phyloP scores from a whole-genome alignment of 2,329 filamentous ascomycete species.

The Diplocarpon mali region DNA sequence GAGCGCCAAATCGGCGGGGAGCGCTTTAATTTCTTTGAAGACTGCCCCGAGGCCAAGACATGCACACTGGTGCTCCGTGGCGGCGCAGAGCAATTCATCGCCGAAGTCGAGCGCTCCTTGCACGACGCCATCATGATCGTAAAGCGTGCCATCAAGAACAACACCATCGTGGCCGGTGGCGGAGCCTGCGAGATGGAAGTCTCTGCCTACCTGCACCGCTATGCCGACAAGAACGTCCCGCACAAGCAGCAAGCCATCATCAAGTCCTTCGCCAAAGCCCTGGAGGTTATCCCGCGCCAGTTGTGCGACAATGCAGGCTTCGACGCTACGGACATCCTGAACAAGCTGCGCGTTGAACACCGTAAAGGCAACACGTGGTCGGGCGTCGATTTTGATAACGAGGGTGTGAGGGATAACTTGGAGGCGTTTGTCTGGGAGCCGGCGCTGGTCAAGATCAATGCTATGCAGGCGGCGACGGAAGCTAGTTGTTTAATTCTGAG shows the following conservation, averaged over 20 bases:
- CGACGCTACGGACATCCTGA: conserved; percentile 95
- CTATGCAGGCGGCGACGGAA: conserved; percentile 90
- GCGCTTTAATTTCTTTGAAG: conserved; percentile 97
- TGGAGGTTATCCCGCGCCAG: conserved; percentile 93
- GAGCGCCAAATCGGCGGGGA: conserved; percentile 96
- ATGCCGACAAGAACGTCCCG: conserved; percentile 82
- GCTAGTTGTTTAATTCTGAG: conserved; percentile 90
- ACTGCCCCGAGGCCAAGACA: conserved; percentile 90
- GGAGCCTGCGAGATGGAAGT: conserved; percentile 96
- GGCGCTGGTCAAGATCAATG: conserved; percentile 90
- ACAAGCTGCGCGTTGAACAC: conserved; percentile 92
- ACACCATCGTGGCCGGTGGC: conserved; percentile 86
- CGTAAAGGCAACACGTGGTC: conserved; percentile 88
- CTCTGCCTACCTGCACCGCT: conserved; percentile 84
- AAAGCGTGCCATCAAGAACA: conserved; percentile 93
- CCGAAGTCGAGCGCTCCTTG: conserved; percentile 91
- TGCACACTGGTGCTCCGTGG: conserved; percentile 93
- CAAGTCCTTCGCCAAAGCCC: conserved; percentile 93
- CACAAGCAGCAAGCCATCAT: conserved; percentile 97
- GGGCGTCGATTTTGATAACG: conserved; percentile 86
- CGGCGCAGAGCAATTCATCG: conserved; percentile 97
- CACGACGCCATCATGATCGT: conserved; percentile 99
- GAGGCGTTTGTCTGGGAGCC: conserved; percentile 97
- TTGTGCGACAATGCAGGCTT: conserved; percentile 98
- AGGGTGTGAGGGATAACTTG: conserved; percentile 91